Evolutionary conservation across 805 yeast genomes (phyloP).

Genomic region (Wickerhamiella shivajii): DNA sequence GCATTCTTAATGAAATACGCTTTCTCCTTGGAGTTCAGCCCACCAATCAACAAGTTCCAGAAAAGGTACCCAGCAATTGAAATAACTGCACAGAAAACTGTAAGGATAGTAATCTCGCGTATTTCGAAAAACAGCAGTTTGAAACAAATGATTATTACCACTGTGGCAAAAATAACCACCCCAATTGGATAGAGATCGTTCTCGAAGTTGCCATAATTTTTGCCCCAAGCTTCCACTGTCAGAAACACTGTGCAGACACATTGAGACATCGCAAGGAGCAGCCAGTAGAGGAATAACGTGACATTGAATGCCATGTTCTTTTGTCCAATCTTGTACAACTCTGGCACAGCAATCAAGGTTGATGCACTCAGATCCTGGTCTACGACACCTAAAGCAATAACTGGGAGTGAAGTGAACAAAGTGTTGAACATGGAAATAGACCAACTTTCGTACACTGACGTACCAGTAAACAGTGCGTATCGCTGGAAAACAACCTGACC

Average conservation of each 20-base stretch:
- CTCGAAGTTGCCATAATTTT: conserved; percentile 42
- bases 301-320: conserved; percentile 60
- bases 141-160: conserved; percentile 57
- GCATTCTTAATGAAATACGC: conserved; percentile 65
- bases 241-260: conserved; percentile 58
- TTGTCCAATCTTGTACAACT: conserved; percentile 67
- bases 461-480: conserved; percentile 77
- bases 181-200: conserved; percentile 76
- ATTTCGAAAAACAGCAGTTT: conserved; percentile 74
- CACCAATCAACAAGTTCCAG: conserved; percentile 71
- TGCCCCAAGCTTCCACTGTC: conserved; percentile 57
- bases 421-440: conserved; percentile 96
- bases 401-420: conserved; percentile 83
- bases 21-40: conserved; percentile 40
- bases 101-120: conserved; percentile 51
- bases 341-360: conserved; percentile 83
- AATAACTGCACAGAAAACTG: conserved; percentile 47
- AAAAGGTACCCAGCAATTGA: conserved; percentile 74
- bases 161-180: conserved; percentile 53
- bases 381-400: conserved; percentile 85
- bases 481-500: conserved; percentile 82
- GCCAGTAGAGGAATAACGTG: conserved; percentile 59
- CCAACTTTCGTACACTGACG: conserved; percentile 90
- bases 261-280: conserved; percentile 57
- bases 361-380: conserved; percentile 82